Base-by-base conservation (phyloP, 2,329 filamentous ascomycete genomes). In the Ophiocordyceps robertsii region DNA sequence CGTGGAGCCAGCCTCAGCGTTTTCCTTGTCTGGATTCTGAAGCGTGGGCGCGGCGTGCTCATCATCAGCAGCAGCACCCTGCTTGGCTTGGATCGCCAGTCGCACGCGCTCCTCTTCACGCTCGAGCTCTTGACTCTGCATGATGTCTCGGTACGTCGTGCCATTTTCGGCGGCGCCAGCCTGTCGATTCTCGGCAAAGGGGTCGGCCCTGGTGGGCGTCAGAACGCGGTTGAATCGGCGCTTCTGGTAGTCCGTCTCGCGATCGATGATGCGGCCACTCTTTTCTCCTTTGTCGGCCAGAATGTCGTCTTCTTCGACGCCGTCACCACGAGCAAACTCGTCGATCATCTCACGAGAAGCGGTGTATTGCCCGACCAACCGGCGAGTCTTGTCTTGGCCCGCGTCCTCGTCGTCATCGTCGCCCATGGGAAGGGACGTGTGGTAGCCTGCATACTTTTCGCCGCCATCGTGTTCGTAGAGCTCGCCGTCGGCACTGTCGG, bases 161-260 rank as follows among this genome's bases (percentile, higher is more conserved):
- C 85, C 87, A 51, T 88, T 82, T 43, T 77, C 76, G 27, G 74
- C 68, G 21, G 73, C 75, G 45, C 78, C 80, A 39, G 73, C 77
- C 58, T 84, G 75, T 48, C 77, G 69, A 56, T 89, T 84, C 49
- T 81, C 77, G 24, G 84, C 83, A 56, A 94, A 94, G 1, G 87
- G 82, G 58, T 95, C 88, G 47, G 81, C 85, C 55, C 87, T 80
- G 9, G 85, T 88, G 5, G 89, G 88, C 19, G 87, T 92, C 48
- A 96, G 71, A 41, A 77, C 80, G 47, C 92, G 87, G 59, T 95
- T 82, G 62, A 94, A 93, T 46, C 89, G 80, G 51, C 89, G 85
- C 66, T 94, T 95, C 66, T 98, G 93, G 60, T 98, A 98, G 58
- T 96, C 90, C 49, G 88, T 93, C 69, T 96, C 90, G 55, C 92